These are phyloP conservation scores for Bryoglossum gracile DNA, from an alignment of 495 filamentous ascomycete species.

Conservation along the genomic window DNA sequence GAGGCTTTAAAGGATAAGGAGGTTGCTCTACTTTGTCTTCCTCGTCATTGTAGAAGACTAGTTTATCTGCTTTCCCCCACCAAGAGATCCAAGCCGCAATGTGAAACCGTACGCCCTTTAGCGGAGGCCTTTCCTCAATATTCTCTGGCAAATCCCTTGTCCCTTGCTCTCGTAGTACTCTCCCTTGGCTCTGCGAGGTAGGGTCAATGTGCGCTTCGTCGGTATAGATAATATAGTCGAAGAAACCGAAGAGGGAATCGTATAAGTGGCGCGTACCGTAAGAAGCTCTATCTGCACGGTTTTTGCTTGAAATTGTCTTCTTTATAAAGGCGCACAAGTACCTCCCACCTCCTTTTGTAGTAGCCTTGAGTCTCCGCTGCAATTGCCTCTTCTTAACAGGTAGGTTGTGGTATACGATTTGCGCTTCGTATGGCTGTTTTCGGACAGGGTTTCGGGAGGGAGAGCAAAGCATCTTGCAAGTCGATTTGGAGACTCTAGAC, in stretches of 20 bases:
- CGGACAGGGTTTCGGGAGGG: conserved; percentile 2
- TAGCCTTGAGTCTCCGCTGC: not conserved
- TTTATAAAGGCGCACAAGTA: not conserved
- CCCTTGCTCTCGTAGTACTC: conserved; percentile 4
- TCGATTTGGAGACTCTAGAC: not conserved
- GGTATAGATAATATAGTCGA: too few species aligned
- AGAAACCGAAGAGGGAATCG: too few species aligned
- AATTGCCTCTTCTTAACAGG: conserved; percentile 5
- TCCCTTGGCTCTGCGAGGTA: conserved; percentile 1
- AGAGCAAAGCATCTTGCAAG: not conserved
- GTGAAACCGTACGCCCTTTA: conserved; percentile 8
- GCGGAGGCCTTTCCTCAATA: not conserved
- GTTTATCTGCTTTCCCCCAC: conserved; percentile 3
- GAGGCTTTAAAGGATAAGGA: too few species aligned
- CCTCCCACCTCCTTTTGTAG: not conserved
- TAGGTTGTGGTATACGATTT: conserved; percentile 1
- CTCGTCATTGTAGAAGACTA: conserved; percentile 12
- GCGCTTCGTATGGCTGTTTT: not conserved
- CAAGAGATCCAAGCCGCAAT: conserved; percentile 8
- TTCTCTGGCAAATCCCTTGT: conserved; percentile 7
- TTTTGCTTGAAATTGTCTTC: not conserved
- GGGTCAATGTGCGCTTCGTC: conserved; percentile 17
- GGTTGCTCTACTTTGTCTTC: conserved; percentile 1
- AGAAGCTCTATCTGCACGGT: not conserved
- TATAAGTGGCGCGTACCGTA: too few species aligned